A percentile compares a stretch with the other conserved stretches of the same genome.
phyloP scores from a whole-genome alignment of 192 early-diverging fungal genomes.

The Irineochytrium annulatum region DNA sequence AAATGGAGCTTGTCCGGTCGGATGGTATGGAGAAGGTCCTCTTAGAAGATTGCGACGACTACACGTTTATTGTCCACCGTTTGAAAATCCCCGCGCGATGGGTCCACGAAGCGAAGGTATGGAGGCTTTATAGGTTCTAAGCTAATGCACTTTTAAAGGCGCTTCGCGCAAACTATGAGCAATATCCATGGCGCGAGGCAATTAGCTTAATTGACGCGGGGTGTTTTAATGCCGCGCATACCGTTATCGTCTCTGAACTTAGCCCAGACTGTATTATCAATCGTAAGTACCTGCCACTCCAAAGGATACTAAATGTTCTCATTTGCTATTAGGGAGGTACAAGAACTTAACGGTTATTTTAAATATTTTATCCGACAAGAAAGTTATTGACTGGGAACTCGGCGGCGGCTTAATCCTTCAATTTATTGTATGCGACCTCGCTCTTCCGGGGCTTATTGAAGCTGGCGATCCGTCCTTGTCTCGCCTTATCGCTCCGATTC shows the following conservation, averaged over 20 bases:
- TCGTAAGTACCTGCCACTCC: conserved; percentile 6
- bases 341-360: conserved; percentile 4
- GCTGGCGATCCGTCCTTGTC: neutral
- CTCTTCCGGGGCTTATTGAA: neutral
- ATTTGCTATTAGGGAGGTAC: conserved; percentile 15
- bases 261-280: conserved; percentile 28
- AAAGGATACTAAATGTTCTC: conserved; percentile 4
- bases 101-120: conserved; percentile 61
- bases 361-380: neutral
- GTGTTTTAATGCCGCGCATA: conserved; percentile 32
- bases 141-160: conserved; percentile 19
- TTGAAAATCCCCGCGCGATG: conserved; percentile 62
- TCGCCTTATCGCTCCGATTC: too few relatives aligned
- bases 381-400: conserved; percentile 23
- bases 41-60: conserved; percentile 28
- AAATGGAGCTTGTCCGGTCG: neutral
- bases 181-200: conserved; percentile 28
- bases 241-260: conserved; percentile 25
- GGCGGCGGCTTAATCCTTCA: conserved; percentile 34
- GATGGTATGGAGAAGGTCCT: too few relatives aligned
- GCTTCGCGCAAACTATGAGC: conserved; percentile 34
- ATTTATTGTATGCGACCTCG: conserved; percentile 13
- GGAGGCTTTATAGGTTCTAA: neutral
- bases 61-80: conserved; percentile 54
- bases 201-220: conserved; percentile 41